A percentile compares a stretch with the other conserved stretches of the same genome.
Conservation (phyloP, 352 stramenopile species). For the Stephanocyclus meneghinianus region DNA sequence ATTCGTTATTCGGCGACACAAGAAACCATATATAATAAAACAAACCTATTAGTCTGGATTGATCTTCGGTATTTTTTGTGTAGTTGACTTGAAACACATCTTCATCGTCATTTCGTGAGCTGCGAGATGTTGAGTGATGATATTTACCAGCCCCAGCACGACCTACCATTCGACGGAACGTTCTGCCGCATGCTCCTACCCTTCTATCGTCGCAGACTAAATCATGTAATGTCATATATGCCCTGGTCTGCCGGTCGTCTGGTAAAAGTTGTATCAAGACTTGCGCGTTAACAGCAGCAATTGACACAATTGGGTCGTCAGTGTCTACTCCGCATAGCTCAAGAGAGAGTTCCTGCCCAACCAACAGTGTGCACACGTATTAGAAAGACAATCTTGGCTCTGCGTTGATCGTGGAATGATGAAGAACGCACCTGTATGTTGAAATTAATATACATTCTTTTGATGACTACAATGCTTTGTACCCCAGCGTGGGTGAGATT, state of each 20-base stretch:
- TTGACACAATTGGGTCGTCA: conserved; percentile 67
- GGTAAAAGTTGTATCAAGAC: conserved; percentile 68
- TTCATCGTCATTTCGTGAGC: conserved; percentile 15
- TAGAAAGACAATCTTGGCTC: background rate
- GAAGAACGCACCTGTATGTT: conserved; percentile 50
- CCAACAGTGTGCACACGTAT: background rate
- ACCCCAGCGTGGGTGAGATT: conserved; percentile 80
- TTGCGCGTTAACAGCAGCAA: conserved; percentile 71
- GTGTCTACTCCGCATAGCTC: conserved; percentile 55
- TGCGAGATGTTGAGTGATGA: conserved; percentile 13
- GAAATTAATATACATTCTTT: conserved; percentile 73
- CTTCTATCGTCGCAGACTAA: conserved; percentile 77
- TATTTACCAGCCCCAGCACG: conserved; percentile 32
- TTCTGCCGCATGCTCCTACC: conserved; percentile 33
- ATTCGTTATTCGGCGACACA: background rate
- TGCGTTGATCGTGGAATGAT: background rate
- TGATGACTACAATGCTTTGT: conserved; percentile 60
- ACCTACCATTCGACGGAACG: conserved; percentile 73
- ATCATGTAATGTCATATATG: conserved; percentile 70
- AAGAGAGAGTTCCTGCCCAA: conserved; percentile 53
- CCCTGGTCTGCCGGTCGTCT: conserved; percentile 61
- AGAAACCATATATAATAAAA: too few relatives aligned
- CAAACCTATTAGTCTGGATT: conserved; percentile 5
- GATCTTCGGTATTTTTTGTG: conserved; percentile 54
- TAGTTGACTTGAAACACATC: conserved; percentile 80